Evolutionary conservation across 2,329 filamentous ascomycete genomes (phyloP), one percentile per base, ranked within the genome.

Genomic region (Alternaria dauci): DNA sequence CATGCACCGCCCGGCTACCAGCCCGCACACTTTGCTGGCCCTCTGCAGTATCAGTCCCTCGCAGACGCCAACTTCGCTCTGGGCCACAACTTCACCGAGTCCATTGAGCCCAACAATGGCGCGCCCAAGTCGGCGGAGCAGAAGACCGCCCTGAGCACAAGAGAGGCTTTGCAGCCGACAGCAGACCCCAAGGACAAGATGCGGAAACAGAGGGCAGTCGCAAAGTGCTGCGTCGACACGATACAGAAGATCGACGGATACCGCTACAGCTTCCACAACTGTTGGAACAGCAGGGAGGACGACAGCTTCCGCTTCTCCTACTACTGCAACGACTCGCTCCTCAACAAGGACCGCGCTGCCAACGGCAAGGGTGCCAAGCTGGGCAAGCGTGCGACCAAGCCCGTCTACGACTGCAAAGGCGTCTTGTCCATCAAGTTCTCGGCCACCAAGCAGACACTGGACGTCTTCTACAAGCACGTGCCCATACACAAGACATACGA

Each of bases 241-340:
- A 79, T 83, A 44, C 79, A 82, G 65, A 70, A 71, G n/a, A 73
- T 76, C 20, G 81, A 84, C 66, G 81, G 81, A 58, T 84, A 78
- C 69, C 76, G 79, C 25, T 84, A 84, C 71, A 81, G 77, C 75
- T 83, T 83, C 75, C 81, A 82, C 73, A 83, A 83, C 60, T 81
- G 80, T 62, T 83, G 81, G 81, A 78, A 78, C 48, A 81, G 80
- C 63, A 71, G 82, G 38, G 80, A 81, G 59, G 79, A 82, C 59
- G 80, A 82, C 50, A 78, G 76, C 67, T 79, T 78, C 63, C 77
- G 81, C 62, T 83, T 81, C 72, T 81, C 79, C 30, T 83, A 82
- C 72, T 82, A 82, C 63, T 84, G 81, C 71, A 82, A 83, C 67
- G 81, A 84, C 72, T 82, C 80, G 66, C 75, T 83, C 70, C 79